Evolutionary conservation across 2,329 filamentous ascomycete species (phyloP).

Genomic region (Colletotrichum higginsianum): DNA sequence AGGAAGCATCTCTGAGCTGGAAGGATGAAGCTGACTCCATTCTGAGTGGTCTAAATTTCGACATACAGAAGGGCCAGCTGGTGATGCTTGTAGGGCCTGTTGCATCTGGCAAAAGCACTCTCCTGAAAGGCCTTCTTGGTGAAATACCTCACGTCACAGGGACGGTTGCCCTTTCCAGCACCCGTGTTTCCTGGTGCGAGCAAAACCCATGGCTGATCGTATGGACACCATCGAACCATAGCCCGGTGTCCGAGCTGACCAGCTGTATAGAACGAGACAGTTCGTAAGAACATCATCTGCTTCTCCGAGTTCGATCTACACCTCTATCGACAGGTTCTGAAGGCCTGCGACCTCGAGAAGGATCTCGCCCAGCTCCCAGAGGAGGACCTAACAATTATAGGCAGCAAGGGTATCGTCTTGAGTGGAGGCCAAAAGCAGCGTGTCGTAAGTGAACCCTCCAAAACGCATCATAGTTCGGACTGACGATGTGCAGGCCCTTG

Average conservation of each 20-base stretch:
- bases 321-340: conserved; percentile 47
- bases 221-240: not conserved
- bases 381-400: conserved; percentile 57
- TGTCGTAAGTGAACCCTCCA: conserved; percentile 48
- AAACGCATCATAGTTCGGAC: not conserved
- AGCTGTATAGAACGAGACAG: conserved; percentile 48
- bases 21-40: conserved; percentile 45
- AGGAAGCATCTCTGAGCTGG: conserved; percentile 55
- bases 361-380: conserved; percentile 52
- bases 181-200: conserved; percentile 50
- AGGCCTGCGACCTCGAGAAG: conserved; percentile 52
- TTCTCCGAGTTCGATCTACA: conserved; percentile 47
- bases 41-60: conserved; percentile 53
- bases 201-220: conserved; percentile 54
- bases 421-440: conserved; percentile 64
- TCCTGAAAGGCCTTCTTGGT: conserved; percentile 58
- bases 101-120: conserved; percentile 61
- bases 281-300: conserved; percentile 54
- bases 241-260: not conserved
- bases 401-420: conserved; percentile 61
- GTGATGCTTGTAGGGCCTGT: conserved; percentile 60
- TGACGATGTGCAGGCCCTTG: conserved; percentile 50
- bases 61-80: conserved; percentile 50
- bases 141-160: conserved; percentile 48
- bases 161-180: conserved; percentile 34